Percentiles rank a stretch among this genome's conserved stretches.
phyloP scores from a whole-genome alignment of 164 flowering plant genomes.

The Chloranthus sessilifolius region DNA sequence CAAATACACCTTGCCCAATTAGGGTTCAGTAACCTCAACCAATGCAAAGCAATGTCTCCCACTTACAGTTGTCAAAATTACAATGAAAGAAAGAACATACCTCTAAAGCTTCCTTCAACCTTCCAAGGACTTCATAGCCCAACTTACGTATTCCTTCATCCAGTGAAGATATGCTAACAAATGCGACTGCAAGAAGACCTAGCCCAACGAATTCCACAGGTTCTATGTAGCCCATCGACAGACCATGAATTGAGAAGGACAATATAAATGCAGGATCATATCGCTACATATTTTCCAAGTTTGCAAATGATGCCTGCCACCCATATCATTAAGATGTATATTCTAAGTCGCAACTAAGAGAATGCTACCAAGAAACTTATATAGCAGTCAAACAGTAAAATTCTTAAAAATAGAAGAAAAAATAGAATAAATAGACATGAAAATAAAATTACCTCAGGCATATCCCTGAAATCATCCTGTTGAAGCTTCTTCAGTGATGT shows the following conservation, averaged over 20 bases:
- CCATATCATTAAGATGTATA: slow-evolving; percentile 10
- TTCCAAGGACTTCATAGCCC: slow-evolving; percentile 66
- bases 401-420: neutral
- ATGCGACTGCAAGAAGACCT: slow-evolving; percentile 82
- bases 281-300: slow-evolving; percentile 22
- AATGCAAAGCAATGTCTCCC: too few relatives aligned
- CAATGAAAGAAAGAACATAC: too few relatives aligned
- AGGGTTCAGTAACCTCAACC: too few relatives aligned
- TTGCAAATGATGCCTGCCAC: slow-evolving; percentile 32
- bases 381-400: neutral
- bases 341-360: slow-evolving; percentile 5
- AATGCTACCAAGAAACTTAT: neutral
- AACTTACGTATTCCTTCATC: slow-evolving; percentile 66
- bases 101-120: slow-evolving; percentile 60
- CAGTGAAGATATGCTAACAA: slow-evolving; percentile 75
- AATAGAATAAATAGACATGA: neutral
- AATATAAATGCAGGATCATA: slow-evolving; percentile 89
- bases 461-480: slow-evolving; percentile 17
- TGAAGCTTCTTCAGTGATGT: slow-evolving; percentile 16
- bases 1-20: too few relatives aligned
- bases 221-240: slow-evolving; percentile 63
- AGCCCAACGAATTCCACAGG: slow-evolving; percentile 74
- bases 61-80: too few relatives aligned
- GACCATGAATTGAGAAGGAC: slow-evolving; percentile 62
- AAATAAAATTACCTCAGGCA: slow-evolving; percentile 33